Conservation (phyloP, 2,329 filamentous ascomycete species). For the Aurifilum marmelostoma region DNA sequence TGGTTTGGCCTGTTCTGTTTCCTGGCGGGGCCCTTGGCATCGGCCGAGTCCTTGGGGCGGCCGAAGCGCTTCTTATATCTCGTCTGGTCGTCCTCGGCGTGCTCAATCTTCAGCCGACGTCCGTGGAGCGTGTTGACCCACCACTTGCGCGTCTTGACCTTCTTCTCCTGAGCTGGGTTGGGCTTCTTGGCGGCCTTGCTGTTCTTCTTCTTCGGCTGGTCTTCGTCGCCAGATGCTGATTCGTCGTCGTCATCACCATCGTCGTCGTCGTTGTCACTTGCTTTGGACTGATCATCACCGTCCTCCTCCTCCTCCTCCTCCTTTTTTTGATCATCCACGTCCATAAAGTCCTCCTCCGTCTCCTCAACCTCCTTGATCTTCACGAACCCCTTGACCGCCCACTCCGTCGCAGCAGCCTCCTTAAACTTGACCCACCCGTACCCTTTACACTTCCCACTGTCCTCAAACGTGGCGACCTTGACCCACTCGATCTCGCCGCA, state of each 20-base stretch:
- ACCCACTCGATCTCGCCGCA: conserved; percentile 83
- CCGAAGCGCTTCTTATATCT: conserved; percentile 94
- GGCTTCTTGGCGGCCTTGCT: conserved; percentile 12
- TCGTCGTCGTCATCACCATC: conserved; percentile 33
- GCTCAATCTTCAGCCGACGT: conserved; percentile 82
- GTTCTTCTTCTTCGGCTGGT: conserved; percentile 13
- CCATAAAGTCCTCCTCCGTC: conserved; percentile 64
- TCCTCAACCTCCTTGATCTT: conserved; percentile 68
- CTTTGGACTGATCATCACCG: conserved; percentile 43
- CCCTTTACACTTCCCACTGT: conserved; percentile 96
- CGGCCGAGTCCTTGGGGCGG: conserved; percentile 15
- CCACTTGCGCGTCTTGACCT: conserved; percentile 69
- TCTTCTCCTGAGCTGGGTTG: conserved; percentile 48
- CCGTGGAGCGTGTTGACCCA: conserved; percentile 86
- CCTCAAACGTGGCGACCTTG: conserved; percentile 93
- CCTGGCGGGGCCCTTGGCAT: not conserved
- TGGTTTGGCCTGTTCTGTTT: not conserved
- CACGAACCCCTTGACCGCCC: conserved; percentile 80
- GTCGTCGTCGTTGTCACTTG: conserved; percentile 37
- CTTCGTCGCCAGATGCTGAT: conserved; percentile 37
- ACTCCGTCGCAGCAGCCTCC: conserved; percentile 72
- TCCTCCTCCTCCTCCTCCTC: conserved; percentile 49
- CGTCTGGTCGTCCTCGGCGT: conserved; percentile 86
- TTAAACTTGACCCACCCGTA: conserved; percentile 95
- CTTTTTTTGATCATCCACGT: conserved; percentile 46